These are phyloP conservation scores for Dovyalis caffra DNA, from an alignment of 345 rosid genomes.

Conservation along the genomic window DNA sequence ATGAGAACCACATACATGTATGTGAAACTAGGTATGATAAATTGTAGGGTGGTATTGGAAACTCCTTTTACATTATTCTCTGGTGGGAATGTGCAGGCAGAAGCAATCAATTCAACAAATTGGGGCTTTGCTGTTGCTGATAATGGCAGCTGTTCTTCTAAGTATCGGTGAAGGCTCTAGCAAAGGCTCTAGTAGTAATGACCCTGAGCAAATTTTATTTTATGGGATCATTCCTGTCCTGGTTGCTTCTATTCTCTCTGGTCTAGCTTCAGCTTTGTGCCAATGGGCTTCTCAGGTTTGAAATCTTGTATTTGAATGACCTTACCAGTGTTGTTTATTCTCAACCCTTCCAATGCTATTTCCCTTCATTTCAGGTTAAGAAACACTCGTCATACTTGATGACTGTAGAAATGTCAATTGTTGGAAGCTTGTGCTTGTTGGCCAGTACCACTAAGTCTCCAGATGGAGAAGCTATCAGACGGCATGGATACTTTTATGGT, in stretches of 20 bases:
- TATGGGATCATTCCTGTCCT: conserved; percentile 91
- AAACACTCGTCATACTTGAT: conserved; percentile 92
- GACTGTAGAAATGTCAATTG: conserved; percentile 96
- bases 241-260: conserved; percentile 93
- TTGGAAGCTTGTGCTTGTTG: conserved; percentile 89
- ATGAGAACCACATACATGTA: background rate
- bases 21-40: background rate
- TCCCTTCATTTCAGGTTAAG: conserved; percentile 61
- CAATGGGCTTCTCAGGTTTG: conserved; percentile 97
- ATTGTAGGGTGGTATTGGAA: background rate
- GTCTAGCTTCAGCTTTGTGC: conserved; percentile 91
- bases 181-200: conserved; percentile 48
- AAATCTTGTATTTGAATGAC: background rate
- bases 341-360: background rate
- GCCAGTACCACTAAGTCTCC: conserved; percentile 84
- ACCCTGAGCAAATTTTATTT: conserved; percentile 67
- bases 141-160: conserved; percentile 86
- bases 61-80: conserved; percentile 12
- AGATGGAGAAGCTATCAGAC: conserved; percentile 88
- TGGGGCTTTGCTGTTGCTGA: conserved; percentile 79
- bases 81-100: conserved; percentile 55
- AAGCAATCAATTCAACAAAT: conserved; percentile 88
- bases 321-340: background rate
- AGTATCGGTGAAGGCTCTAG: conserved; percentile 96
- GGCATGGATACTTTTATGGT: conserved; percentile 80